Evolutionary conservation across 352 stramenopile species (phyloP).

Genomic region (Elongisporangium prolatum): DNA sequence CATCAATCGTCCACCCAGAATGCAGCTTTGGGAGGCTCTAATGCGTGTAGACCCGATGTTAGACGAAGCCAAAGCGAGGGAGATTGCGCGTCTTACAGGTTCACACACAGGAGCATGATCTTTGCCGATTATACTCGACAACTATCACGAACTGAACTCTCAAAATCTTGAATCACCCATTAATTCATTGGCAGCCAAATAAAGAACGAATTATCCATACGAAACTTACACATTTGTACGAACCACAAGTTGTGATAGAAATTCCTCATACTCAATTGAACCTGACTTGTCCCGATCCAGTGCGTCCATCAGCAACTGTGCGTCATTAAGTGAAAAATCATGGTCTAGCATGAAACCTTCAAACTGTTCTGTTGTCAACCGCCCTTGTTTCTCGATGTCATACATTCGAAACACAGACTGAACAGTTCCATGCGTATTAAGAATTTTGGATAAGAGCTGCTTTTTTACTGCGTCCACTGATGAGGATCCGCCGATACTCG

Average conservation of each 20-base stretch:
- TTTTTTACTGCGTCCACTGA: conserved; percentile 40
- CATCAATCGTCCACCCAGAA: conserved; percentile 32
- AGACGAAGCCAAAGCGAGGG: conserved; percentile 38
- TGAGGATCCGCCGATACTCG: conserved; percentile 7
- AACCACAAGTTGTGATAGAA: conserved; percentile 36
- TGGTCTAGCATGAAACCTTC: conserved; percentile 34
- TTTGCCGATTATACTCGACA: background rate
- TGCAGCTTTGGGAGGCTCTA: conserved; percentile 65
- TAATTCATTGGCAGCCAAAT: background rate
- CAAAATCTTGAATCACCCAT: too few species aligned
- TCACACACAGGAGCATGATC: background rate
- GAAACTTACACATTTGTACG: conserved; percentile 3
- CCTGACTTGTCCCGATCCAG: conserved; percentile 48
- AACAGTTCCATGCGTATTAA: conserved; percentile 35
- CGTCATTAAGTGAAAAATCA: conserved; percentile 23
- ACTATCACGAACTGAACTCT: background rate
- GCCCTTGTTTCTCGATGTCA: conserved; percentile 32
- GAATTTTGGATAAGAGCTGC: conserved; percentile 32
- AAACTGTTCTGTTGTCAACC: conserved; percentile 36
- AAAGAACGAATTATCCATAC: background rate
- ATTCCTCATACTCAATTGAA: conserved; percentile 58
- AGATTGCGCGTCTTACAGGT: conserved; percentile 25
- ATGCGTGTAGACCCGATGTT: conserved; percentile 64
- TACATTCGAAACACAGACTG: conserved; percentile 51
- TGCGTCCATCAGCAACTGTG: conserved; percentile 20